A percentile compares a stretch with the other conserved stretches of the same genome.
These are phyloP conservation scores for Apostasia shenzhenica DNA, from an alignment of 106 monocot species.

Conservation along the genomic window DNA sequence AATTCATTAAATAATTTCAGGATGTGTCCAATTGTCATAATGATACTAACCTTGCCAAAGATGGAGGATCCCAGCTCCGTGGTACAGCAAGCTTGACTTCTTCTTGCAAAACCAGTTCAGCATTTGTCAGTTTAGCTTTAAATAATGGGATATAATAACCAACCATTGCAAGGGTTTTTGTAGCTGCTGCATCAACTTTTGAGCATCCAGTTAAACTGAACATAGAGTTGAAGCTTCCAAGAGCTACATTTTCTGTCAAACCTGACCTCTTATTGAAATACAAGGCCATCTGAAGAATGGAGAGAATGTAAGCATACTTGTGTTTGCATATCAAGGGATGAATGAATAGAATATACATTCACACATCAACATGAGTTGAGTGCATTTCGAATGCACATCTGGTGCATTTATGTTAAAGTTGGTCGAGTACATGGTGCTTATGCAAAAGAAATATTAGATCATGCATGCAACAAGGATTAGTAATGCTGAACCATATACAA, in stretches of 20 bases:
- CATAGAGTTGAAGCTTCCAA: slow-evolving; percentile 88
- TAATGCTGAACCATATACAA: too few relatives aligned
- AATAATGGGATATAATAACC: slow-evolving; percentile 62
- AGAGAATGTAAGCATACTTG: neutral
- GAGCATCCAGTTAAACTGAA: slow-evolving; percentile 84
- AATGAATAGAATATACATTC: too few relatives aligned
- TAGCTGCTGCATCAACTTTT: slow-evolving; percentile 54
- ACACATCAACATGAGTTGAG: too few relatives aligned
- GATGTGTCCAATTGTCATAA: too few relatives aligned
- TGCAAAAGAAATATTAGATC: too few relatives aligned
- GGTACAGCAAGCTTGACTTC: slow-evolving; percentile 65
- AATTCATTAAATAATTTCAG: neutral
- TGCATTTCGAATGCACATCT: too few relatives aligned
- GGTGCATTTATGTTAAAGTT: too few relatives aligned
- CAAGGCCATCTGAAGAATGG: slow-evolving; percentile 58
- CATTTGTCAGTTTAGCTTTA: slow-evolving; percentile 34
- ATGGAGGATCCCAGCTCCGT: slow-evolving; percentile 66
- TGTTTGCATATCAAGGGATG: too few relatives aligned
- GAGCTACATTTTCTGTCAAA: slow-evolving; percentile 48
- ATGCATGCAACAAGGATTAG: too few relatives aligned
- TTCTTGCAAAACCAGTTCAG: slow-evolving; percentile 37
- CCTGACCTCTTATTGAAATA: slow-evolving; percentile 75
- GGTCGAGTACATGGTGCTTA: too few relatives aligned
- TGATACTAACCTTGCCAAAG: slow-evolving; percentile 71
- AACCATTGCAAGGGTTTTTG: slow-evolving; percentile 71